Evolutionary conservation across 495 filamentous ascomycete species (phyloP).

Genomic region (Corynascus novoguineensis): DNA sequence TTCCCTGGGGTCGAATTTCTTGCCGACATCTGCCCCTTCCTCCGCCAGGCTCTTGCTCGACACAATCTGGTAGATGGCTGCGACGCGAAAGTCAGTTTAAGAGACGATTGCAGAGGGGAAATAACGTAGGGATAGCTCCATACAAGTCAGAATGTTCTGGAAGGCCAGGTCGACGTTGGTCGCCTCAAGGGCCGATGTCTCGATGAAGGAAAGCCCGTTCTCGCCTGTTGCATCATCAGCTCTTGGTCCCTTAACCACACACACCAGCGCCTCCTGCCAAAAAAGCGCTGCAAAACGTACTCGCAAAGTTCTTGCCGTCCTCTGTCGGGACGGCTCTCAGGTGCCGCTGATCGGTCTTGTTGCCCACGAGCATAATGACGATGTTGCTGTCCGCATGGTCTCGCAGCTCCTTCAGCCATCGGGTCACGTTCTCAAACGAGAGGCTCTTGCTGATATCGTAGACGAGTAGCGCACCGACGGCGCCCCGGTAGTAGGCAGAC

Average conservation of each 20-base stretch:
- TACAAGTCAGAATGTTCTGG: constrained; percentile 98
- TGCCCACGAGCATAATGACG: constrained; percentile 99
- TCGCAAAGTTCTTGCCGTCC: constrained; percentile 96
- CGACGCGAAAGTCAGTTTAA: not conserved
- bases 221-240: constrained; percentile 56
- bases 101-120: not conserved
- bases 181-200: constrained; percentile 97
- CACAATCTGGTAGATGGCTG: constrained; percentile 99
- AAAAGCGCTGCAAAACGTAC: constrained; percentile 49
- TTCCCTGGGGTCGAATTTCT: constrained; percentile 22
- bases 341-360: constrained; percentile 99
- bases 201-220: constrained; percentile 95
- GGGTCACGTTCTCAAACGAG: constrained; percentile 97
- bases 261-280: not conserved
- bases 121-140: constrained; percentile 23
- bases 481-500: constrained; percentile 96
- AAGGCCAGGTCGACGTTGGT: constrained; percentile 99
- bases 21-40: constrained; percentile 63
- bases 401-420: constrained; percentile 98
- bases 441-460: constrained; percentile 99
- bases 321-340: constrained; percentile 96
- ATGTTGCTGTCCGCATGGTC: constrained; percentile 99
- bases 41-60: constrained; percentile 93
- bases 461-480: constrained; percentile 93
- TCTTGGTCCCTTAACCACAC: not conserved